Evolutionary conservation across 164 flowering plant genomes (phyloP).

Genomic region (Chimonanthus salicifolius): DNA sequence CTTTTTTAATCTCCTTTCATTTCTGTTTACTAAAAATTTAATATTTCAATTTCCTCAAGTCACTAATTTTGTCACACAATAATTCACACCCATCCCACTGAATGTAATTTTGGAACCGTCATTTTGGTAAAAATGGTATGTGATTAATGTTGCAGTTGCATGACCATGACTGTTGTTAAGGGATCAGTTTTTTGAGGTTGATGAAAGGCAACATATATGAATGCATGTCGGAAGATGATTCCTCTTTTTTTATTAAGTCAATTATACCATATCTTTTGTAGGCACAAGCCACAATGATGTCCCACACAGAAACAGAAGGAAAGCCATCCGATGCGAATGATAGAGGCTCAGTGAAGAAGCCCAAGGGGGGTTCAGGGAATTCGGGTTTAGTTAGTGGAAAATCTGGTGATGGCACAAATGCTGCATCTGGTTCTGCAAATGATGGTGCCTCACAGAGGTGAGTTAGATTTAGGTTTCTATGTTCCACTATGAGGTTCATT

Average conservation of each 20-base stretch:
- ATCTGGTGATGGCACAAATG: slow-evolving; percentile 60
- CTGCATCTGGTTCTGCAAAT: slow-evolving; percentile 79
- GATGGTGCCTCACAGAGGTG: slow-evolving; percentile 86
- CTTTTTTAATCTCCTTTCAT: background rate
- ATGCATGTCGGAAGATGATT: background rate
- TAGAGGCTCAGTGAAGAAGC: slow-evolving; percentile 44
- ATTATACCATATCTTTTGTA: slow-evolving; percentile 15
- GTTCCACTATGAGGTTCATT: background rate
- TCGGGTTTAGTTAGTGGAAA: slow-evolving; percentile 31
- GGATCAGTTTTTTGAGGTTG: background rate
- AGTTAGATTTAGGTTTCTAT: background rate
- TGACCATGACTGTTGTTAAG: background rate
- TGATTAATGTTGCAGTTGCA: background rate
- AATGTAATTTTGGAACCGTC: too few species aligned
- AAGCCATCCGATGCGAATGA: slow-evolving; percentile 52
- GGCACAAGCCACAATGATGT: slow-evolving; percentile 43
- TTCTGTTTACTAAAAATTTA: background rate
- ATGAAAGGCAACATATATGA: background rate
- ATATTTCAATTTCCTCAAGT: background rate
- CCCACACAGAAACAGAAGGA: slow-evolving; percentile 46
- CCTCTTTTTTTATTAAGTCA: background rate
- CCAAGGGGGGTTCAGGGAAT: slow-evolving; percentile 54
- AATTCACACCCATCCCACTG: background rate
- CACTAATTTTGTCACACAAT: background rate
- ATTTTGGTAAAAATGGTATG: background rate